Evolutionary conservation across 805 yeast genomes (phyloP), one percentile per base, ranked within the genome.

Genomic region (Sporopachydermia quercuum): DNA sequence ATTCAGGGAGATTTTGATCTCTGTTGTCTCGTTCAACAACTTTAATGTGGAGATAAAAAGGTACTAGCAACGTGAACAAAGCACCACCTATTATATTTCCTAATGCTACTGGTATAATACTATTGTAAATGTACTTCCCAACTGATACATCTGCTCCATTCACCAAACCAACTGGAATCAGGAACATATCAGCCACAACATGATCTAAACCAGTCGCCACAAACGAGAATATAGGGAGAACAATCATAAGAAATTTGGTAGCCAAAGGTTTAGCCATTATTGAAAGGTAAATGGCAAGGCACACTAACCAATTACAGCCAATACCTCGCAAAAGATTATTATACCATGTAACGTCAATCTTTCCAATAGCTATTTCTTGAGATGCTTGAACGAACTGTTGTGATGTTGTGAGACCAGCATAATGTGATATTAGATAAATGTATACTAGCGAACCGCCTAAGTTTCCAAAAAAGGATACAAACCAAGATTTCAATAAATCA

Each of bases 31-130:
- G 60, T 52, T 82, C 93, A 33, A 82, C 84, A 33, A 74, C 81
- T 15, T 71, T 65, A 39, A 82, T 49, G 51, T 82, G 93, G 44
- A 78, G 61, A 49, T 78, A 82, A 68, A 74, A 82, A 4, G 89
- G 85, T 6, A 80, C 55, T 0, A 70, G 62, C 3, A 75, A 45
- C 3, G 78, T 76, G 53, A 81, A 81, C 18, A 70, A 62, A 1
- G 67, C 50, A 0, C 93, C 93, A 15, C 93, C 93, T 27, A 82
- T 63, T 1, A 76, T 69, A 52, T 81, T 82, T 0, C 93, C 93
- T 8, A 82, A 45, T 1, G 74, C 65, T 0, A 76, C 84, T 0
- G 91, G 84, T 4, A 82, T 57, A 49, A 79, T 58, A 0, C 76
- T 57, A 52, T 74, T 80, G 89, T 89, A 81, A 6, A 77, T 72